Evolutionary conservation across 805 yeast genomes (phyloP).

Genomic region (Lipomyces chichibuensis): DNA sequence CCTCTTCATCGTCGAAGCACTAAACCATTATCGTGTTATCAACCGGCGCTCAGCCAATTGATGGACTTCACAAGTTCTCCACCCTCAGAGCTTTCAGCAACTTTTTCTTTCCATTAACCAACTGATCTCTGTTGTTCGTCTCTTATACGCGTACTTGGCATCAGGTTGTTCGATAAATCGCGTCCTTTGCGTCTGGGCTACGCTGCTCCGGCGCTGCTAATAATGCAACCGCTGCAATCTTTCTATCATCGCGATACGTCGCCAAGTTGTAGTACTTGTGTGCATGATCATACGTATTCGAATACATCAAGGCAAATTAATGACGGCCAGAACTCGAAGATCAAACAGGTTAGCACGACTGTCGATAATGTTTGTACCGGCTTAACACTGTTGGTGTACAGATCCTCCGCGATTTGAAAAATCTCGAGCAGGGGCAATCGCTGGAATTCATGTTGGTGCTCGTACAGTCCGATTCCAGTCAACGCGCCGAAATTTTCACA

Average conservation of each 20-base stretch:
- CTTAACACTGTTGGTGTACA: background rate
- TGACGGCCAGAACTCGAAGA: background rate
- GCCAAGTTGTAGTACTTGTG: background rate
- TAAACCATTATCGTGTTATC: background rate
- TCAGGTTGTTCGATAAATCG: background rate
- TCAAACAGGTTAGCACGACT: background rate
- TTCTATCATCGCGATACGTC: background rate
- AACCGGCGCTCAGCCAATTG: background rate
- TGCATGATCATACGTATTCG: background rate
- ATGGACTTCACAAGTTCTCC: background rate
- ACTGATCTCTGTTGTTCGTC: background rate
- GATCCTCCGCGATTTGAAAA: background rate
- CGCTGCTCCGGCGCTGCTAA: background rate
- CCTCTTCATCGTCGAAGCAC: background rate
- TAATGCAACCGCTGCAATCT: background rate
- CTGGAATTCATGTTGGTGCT: constrained; percentile 3
- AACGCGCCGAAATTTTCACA: constrained; percentile 5
- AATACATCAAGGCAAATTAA: background rate
- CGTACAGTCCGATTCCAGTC: background rate
- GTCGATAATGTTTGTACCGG: background rate
- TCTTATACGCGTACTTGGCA: background rate
- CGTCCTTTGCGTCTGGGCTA: background rate
- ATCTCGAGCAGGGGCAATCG: background rate
- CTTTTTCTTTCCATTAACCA: background rate
- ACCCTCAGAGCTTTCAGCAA: background rate